Evolutionary conservation across 768 basidiomycete genomes (phyloP), one percentile per base, ranked within the genome.

Genomic region (Strobilomyces echinocephalus): DNA sequence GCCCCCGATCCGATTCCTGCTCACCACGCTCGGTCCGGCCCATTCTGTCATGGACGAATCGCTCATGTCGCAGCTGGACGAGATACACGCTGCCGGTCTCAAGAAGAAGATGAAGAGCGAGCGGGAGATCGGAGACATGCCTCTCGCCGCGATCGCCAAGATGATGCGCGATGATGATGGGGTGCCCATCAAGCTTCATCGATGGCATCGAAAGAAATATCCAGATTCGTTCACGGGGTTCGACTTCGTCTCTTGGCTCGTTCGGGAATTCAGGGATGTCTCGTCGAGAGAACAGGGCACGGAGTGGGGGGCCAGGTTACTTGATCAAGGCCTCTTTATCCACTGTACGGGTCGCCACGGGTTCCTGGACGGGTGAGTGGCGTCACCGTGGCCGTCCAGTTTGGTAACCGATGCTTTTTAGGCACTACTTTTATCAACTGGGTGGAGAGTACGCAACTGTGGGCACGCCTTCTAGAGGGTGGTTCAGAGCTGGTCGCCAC

Each of bases 161-260:
- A 84, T 84, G 14, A 94, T 97, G 89, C 77, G 84, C 16, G 90
- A 89, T 57, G 88, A 91, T 35, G 87, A 87, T 38, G 91, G 89
- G 8, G 78, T 94, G 11, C 81, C 84, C 8, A 91, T 95, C 71
- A 87, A 91, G 62, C 81, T 89, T 54, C 79, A 91, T 59, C 83
- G 82, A 50, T 97, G 93, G 92, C 89, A 94, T 65, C 75, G 78
- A 12, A 74, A 69, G 16, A 79, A 77, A 35, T 91, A 92, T 63
- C 79, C 81, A 4, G 87, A 93, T 57, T 85, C 88, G 5, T 97
- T 98, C 67, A 91, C 85, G 10, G 95, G 95, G 1, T 85, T 82
- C 57, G 91, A 93, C 39, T 84, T 97, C 60, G 88, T 94, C 21
- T 87, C 86, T 1, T 98, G 95, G 95, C 73, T 97, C 18, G 82